These are phyloP conservation scores for Hyaloscypha bicolor DNA, from an alignment of 495 filamentous ascomycete genomes.

Conservation along the genomic window DNA sequence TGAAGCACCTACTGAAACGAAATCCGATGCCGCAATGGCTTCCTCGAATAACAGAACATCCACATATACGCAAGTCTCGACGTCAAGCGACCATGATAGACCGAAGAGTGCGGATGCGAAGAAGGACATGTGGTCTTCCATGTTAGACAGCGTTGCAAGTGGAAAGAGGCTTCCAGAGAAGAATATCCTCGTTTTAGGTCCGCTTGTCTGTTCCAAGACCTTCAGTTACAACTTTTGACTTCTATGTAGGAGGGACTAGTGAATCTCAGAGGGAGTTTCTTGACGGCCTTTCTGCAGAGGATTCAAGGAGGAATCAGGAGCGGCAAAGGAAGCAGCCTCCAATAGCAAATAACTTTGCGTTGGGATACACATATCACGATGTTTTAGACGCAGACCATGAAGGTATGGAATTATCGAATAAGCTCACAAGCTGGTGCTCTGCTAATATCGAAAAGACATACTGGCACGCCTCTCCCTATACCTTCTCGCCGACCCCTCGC, in stretches of 20 bases:
- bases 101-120: constrained; percentile 68
- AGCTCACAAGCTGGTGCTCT: not conserved
- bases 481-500: constrained; percentile 80
- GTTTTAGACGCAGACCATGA: constrained; percentile 94
- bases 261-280: constrained; percentile 90
- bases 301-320: constrained; percentile 53
- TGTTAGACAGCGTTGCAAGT: constrained; percentile 88
- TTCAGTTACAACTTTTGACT: constrained; percentile 31
- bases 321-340: constrained; percentile 69
- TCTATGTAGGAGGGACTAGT: constrained; percentile 72
- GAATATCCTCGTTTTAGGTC: constrained; percentile 83
- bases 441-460: constrained; percentile 60
- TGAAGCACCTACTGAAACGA: constrained; percentile 8
- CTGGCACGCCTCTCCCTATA: constrained; percentile 91
- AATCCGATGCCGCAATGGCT: constrained; percentile 42
- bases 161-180: constrained; percentile 92
- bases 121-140: constrained; percentile 92
- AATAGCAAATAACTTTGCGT: constrained; percentile 87
- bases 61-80: constrained; percentile 47
- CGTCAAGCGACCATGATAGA: constrained; percentile 48
- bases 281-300: constrained; percentile 72
- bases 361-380: constrained; percentile 95
- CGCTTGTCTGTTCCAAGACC: constrained; percentile 32
- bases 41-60: constrained; percentile 59
- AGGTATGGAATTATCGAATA: constrained; percentile 49